These are phyloP conservation scores for Scutellaria minor DNA, from an alignment of 257 asterid genomes.

Conservation along the genomic window DNA sequence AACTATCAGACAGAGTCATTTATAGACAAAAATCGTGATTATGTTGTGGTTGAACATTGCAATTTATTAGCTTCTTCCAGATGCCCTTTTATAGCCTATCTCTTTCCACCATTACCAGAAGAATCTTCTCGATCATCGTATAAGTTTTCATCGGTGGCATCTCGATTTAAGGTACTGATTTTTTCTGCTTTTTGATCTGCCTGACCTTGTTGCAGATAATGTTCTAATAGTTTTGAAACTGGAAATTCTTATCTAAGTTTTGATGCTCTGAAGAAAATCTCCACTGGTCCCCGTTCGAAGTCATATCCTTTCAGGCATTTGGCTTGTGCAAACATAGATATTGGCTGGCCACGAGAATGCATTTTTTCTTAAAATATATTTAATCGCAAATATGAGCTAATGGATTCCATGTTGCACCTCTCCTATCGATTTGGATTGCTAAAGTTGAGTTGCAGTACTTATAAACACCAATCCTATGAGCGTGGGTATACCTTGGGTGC, in stretches of 20 bases:
- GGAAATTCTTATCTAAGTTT: neutral
- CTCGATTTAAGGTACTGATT: conserved; percentile 86
- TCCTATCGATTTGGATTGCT: neutral
- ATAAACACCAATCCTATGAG: neutral
- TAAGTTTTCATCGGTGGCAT: conserved; percentile 96
- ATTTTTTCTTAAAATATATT: neutral
- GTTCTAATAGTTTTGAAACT: neutral
- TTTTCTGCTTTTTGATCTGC: conserved; percentile 26
- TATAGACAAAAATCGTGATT: conserved; percentile 95
- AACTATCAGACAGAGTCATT: conserved; percentile 87
- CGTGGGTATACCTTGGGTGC: neutral
- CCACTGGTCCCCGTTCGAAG: neutral
- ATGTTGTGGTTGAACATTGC: conserved; percentile 97
- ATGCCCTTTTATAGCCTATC: conserved; percentile 76
- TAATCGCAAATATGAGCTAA: neutral
- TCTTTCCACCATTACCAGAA: conserved; percentile 87
- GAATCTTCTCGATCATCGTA: conserved; percentile 94
- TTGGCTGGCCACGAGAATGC: neutral
- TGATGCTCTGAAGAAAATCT: conserved; percentile 1
- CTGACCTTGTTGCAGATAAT: conserved; percentile 14
- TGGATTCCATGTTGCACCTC: neutral
- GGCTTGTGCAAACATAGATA: neutral
- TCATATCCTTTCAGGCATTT: conserved; percentile 19
- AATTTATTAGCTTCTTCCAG: conserved; percentile 83
- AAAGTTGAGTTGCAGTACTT: neutral